Evolutionary conservation across 352 stramenopile genomes (phyloP).

Genomic region (Blastocystis hominis): DNA sequence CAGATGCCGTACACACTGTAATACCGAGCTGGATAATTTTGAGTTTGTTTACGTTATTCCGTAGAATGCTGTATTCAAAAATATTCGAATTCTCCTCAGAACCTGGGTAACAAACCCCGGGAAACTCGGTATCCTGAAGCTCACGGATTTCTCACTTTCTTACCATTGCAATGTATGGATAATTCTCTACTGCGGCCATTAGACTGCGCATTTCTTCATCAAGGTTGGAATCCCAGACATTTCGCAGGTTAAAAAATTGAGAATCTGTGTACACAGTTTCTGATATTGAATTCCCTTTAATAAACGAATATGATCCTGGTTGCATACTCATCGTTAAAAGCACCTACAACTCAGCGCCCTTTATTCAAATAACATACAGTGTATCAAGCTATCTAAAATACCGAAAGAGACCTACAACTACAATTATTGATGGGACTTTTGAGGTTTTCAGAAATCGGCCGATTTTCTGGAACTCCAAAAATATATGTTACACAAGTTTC

Average conservation of each 20-base stretch:
- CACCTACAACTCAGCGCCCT: background rate
- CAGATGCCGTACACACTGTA: conserved; percentile 20
- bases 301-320: background rate
- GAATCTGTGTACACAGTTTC: background rate
- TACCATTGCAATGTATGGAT: conserved; percentile 57
- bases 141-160: background rate
- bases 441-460: background rate
- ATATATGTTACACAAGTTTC: background rate
- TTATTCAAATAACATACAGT: background rate
- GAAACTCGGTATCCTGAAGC: conserved; percentile 53
- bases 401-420: background rate
- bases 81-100: conserved; percentile 33
- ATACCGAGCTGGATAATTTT: conserved; percentile 58
- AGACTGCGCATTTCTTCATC: conserved; percentile 37
- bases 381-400: background rate
- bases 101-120: conserved; percentile 23
- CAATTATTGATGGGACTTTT: background rate
- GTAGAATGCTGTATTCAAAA: conserved; percentile 52
- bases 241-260: background rate
- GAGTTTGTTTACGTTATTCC: conserved; percentile 56
- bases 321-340: background rate
- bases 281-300: background rate
- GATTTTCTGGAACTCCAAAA: background rate
- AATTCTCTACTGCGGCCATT: conserved; percentile 28
- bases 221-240: conserved; percentile 54